Conservation (phyloP, 2,329 filamentous ascomycete species). For the Cordyceps cateniannulata region DNA sequence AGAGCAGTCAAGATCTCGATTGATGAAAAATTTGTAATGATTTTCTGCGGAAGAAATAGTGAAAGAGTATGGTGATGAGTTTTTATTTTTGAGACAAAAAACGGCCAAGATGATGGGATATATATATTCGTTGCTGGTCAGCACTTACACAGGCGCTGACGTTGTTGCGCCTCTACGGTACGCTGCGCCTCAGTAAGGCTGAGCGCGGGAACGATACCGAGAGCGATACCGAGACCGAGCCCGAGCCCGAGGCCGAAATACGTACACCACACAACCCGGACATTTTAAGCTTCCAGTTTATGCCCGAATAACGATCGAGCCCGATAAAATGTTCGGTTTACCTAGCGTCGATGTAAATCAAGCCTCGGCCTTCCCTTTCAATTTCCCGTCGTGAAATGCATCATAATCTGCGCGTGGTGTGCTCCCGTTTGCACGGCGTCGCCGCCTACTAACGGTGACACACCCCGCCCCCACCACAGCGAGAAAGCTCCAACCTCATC, state of each 20-base stretch:
- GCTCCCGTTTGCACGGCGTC: background rate
- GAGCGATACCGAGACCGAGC: constrained; percentile 3
- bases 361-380: too few relatives aligned
- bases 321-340: too few relatives aligned
- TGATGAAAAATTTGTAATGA: background rate
- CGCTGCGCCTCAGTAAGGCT: background rate
- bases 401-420: background rate
- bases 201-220: background rate
- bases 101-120: background rate
- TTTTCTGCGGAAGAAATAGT: background rate
- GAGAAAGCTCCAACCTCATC: constrained; percentile 4
- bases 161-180: background rate
- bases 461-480: background rate
- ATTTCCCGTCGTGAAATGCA: background rate
- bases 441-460: background rate
- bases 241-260: background rate
- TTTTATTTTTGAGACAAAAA: background rate
- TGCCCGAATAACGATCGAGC: background rate
- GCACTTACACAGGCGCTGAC: background rate
- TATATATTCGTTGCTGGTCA: background rate
- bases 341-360: too few relatives aligned
- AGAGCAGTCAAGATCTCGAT: background rate
- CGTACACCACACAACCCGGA: background rate
- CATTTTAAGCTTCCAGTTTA: background rate
- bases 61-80: background rate